phyloP scores from a whole-genome alignment of 1,284 basidiomycete genomes.

The Cutaneotrichosporon daszewskae region DNA sequence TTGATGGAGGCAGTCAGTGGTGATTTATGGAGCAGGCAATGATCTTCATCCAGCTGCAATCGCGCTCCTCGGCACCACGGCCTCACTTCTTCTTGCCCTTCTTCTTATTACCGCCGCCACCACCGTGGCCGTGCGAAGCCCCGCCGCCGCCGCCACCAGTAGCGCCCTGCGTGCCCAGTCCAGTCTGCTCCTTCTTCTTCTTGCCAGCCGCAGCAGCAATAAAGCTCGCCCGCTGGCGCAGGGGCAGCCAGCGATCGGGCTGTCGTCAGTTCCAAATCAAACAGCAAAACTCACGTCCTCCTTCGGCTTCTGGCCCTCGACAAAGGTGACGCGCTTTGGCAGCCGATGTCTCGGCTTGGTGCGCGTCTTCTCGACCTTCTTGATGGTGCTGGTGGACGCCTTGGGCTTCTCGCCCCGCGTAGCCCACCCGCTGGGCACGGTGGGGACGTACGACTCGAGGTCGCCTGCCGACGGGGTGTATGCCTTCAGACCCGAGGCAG shows the following conservation, averaged over 20 bases:
- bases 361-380: conserved; percentile 9
- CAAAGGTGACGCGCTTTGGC: conserved; percentile 39
- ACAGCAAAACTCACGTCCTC: conserved; percentile 41
- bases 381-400: conserved; percentile 8
- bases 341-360: conserved; percentile 39
- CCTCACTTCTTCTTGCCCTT: conserved; percentile 22
- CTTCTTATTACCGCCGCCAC: conserved; percentile 14
- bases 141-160: conserved; percentile 4
- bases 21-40: too few species aligned
- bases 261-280: conserved; percentile 8
- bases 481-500: conserved; percentile 6
- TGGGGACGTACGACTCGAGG: conserved; percentile 35
- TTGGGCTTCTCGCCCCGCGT: conserved; percentile 6
- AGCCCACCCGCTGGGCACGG: conserved; percentile 39
- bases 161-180: conserved; percentile 14
- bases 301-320: conserved; percentile 24
- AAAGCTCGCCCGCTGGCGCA: conserved; percentile 38
- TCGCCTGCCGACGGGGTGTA: conserved; percentile 28
- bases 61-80: too few species aligned
- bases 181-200: conserved; percentile 34
- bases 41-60: too few species aligned
- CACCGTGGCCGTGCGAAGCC: neutral
- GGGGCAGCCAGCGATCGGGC: conserved; percentile 47
- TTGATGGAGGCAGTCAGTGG: too few species aligned
- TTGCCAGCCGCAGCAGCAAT: conserved; percentile 41